phyloP scores from a whole-genome alignment of 2,329 filamentous ascomycete genomes.

The Sporothrix pseudoabietina region DNA sequence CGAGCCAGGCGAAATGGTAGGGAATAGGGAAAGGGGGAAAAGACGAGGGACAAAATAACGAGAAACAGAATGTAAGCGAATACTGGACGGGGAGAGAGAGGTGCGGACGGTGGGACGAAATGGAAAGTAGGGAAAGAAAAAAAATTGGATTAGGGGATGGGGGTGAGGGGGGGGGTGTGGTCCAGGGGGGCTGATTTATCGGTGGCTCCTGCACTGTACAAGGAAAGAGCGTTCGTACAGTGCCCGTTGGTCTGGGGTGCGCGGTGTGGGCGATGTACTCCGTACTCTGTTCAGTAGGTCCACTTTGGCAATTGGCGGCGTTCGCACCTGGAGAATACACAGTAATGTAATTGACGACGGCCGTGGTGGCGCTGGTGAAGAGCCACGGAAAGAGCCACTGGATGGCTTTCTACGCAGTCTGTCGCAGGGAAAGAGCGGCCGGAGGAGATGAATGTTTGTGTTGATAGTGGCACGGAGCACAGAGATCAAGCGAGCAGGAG shows the following conservation, averaged over 20 bases:
- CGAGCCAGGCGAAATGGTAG: not conserved
- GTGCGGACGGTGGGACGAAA: constrained; percentile 10
- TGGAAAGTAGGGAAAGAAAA: not conserved
- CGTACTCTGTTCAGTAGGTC: no score
- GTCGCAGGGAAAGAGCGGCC: not conserved
- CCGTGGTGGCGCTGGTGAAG: not conserved
- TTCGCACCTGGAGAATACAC: not conserved
- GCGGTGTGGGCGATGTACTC: not conserved
- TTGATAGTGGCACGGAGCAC: constrained; percentile 13
- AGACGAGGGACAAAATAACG: not conserved
- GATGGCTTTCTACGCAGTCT: not conserved
- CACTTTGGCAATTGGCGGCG: constrained; percentile 16
- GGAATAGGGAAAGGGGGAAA: not conserved
- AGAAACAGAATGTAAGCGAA: constrained; percentile 16
- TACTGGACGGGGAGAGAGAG: not conserved
- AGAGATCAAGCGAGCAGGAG: constrained; percentile 2
- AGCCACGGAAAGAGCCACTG: constrained; percentile 1
- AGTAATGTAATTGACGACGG: not conserved
- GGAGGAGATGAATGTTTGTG: not conserved
- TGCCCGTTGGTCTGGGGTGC: constrained; percentile 10
- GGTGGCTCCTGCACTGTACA: constrained; percentile 16
- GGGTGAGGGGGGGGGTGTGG: constrained; percentile 15
- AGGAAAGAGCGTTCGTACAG: not conserved
- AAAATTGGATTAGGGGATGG: constrained; percentile 17
- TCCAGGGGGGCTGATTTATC: constrained; percentile 16